Evolutionary conservation across 2,329 filamentous ascomycete genomes (phyloP), one percentile per base, ranked within the genome.

Genomic region (Rhexocercosporidium sp.): DNA sequence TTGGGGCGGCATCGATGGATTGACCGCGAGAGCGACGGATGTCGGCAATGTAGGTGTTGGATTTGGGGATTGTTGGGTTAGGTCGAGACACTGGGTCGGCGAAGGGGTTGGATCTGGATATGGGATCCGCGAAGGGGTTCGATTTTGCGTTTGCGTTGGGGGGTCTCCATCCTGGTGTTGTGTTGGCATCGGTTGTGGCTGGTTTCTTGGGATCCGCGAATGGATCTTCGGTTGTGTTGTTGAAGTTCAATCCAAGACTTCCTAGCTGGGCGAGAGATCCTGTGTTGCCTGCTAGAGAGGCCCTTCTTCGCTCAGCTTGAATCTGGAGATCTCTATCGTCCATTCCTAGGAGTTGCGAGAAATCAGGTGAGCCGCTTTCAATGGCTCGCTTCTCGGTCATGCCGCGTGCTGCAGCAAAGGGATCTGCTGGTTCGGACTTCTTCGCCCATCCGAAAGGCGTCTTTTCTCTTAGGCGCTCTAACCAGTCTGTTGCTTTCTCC

Each of bases 21-120:
- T 80, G 80, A 6, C 82, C 82, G n/a, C 85, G 82, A 0, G 84
- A 85, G 34, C 81, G 82, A 3, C 82, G 81, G 6, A 83, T 78
- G 54, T 83, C 79, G n/a, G 81, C 79, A 1, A 84, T 78, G 68
- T 86, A 86, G 0, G 78, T 82, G 12, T 78, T 73, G 9, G 71
- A 72, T 11, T 78, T 78, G 12, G 77, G 77, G 25, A 74, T 65
- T 8, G 75, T 66, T 14, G 73, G 71, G 65, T 71, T 63, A 12
- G 75, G 75, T 44, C 67, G 69, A 14, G 71, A 56, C 16, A 74
- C 67, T 20, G 74, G 72, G 51, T 75, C 72, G 1, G 71, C 65
- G 41, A 73, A 73, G 7, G 71, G 73, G 53, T 72, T 69, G 0
- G 51, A 14, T 27, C 22, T 64, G 2, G 65, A n/a, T 25, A 49